Evolutionary conservation across 2,329 filamentous ascomycete genomes (phyloP).

Genomic region (Neopestalotiopsis sp.): DNA sequence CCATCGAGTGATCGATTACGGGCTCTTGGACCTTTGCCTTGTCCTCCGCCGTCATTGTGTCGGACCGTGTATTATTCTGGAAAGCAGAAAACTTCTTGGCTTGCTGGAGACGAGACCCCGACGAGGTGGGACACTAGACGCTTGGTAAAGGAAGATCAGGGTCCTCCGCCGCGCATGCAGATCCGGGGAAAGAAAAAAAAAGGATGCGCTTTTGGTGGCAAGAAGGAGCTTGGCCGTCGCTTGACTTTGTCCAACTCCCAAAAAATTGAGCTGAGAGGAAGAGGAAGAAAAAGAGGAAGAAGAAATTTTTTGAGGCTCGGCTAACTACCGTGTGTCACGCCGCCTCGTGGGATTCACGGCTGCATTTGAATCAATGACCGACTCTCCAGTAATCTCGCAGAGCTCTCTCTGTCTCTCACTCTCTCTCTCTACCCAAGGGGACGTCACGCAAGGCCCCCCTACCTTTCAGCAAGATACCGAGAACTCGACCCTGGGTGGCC

Average conservation of each 20-base stretch:
- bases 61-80: no score
- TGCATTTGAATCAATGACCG: not conserved
- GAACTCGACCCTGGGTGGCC: not conserved
- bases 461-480: not conserved
- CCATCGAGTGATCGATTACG: not conserved
- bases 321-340: not conserved
- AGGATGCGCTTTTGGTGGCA: not conserved
- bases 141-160: slow-evolving; percentile 2
- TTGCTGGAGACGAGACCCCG: not conserved
- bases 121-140: not conserved
- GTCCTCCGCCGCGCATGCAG: not conserved
- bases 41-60: slow-evolving; percentile 5
- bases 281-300: not conserved
- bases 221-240: not conserved
- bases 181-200: not conserved
- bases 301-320: not conserved
- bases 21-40: slow-evolving; percentile 7
- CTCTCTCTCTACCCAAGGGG: not conserved
- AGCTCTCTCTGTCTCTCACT: no score
- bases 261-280: not conserved
- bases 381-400: not conserved
- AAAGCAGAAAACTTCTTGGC: not conserved
- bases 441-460: not conserved
- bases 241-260: not conserved
- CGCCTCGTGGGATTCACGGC: not conserved